These are phyloP conservation scores for Clitoria ternatea DNA, from an alignment of 306 rosid species.

Conservation along the genomic window DNA sequence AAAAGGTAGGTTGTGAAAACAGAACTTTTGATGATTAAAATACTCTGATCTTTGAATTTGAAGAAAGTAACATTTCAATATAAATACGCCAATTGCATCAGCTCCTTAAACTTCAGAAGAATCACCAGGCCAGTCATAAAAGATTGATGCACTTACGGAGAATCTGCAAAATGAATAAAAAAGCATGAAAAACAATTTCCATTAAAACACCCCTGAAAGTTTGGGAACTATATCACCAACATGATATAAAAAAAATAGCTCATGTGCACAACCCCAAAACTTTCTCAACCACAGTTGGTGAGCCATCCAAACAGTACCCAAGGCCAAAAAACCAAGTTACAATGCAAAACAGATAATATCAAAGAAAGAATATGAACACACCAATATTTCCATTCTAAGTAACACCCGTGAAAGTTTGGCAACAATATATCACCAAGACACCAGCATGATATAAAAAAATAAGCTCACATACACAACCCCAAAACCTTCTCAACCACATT, in stretches of 20 bases:
- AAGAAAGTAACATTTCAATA: conserved; percentile 27
- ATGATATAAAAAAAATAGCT: neutral
- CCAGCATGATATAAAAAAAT: neutral
- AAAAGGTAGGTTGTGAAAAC: conserved; percentile 26
- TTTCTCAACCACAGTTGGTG: neutral
- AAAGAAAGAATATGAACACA: neutral
- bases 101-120: conserved; percentile 85
- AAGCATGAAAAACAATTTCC: conserved; percentile 28
- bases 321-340: neutral
- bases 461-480: neutral
- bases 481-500: neutral
- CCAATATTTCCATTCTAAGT: neutral
- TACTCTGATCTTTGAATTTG: conserved; percentile 50
- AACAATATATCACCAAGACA: neutral
- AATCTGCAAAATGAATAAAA: conserved; percentile 75
- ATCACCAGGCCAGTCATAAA: conserved; percentile 68
- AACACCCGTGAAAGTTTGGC: neutral
- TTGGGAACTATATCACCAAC: neutral
- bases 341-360: neutral
- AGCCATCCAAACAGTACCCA: neutral
- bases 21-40: conserved; percentile 42
- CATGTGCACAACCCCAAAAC: neutral
- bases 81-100: conserved; percentile 31
- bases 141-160: conserved; percentile 67
- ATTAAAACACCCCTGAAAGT: neutral